Evolutionary conservation across 1,139 yeast genomes (phyloP), one percentile per base, ranked within the genome.

Genomic region (Blastobotrys persicus): DNA sequence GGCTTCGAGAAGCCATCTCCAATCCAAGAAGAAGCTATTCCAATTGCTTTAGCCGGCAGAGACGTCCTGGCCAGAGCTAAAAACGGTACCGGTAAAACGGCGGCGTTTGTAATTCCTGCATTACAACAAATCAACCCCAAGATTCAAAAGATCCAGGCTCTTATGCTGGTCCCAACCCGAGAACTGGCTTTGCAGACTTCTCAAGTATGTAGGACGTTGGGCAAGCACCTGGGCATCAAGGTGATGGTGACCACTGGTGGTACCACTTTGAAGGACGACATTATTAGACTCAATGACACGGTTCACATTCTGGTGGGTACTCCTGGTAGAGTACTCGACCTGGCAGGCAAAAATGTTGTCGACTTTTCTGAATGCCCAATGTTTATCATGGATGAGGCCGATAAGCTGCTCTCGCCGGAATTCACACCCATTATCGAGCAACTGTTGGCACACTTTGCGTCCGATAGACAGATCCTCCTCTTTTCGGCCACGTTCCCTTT

Each of bases 181-280:
- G 97, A 89, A 68, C 79, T 89, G 63, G 97, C 97, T n/a, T 77
- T 89, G 62, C 97, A 89, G 70, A 94, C 98, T 9, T 88, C 97
- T 17, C 98, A 92, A 69, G 98, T 92, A 39, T 96, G 94, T 53
- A 85, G 94, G 71, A 91, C 98, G n/a, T 78, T 92, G 58, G 97
- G 98, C 54, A 91, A 89, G 68, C 98, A 92, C 70, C 75, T 92
- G 69, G 92, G 91, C 32, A 76, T 88, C 58, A 87, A 91, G 67
- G 89, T 95, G 68, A 92, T 94, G 98, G 98, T 92, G 53, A 87
- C 98, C 68, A 92, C 98, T 14, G 99, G 99, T 71, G 99, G 99
- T 66, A 94, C 98, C 44, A 81, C 87, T 51, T 77, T 92, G 60
- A 83, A 87, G 70, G 98, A 92, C 71, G 99, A 92, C 72, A 91